Conservation (phyloP, 2,329 filamentous ascomycete species). For the Verruconis gallopava region DNA sequence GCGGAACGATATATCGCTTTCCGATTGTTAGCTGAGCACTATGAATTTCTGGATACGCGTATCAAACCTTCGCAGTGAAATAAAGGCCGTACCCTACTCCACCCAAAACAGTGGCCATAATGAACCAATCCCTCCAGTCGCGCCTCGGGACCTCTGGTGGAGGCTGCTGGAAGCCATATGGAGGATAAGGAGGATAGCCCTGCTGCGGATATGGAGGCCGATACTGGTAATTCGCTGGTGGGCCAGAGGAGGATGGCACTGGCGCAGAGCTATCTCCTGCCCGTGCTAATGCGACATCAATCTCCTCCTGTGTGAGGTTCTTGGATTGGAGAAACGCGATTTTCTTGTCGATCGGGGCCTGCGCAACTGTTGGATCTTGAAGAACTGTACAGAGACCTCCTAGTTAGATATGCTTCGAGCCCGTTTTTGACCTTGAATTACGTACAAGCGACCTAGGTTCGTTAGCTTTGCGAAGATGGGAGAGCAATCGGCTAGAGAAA, state of each 20-base stretch:
- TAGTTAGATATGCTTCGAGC: neutral
- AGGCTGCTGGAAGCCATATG: slow-evolving; percentile 38
- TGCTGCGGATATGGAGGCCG: slow-evolving; percentile 28
- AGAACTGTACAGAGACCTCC: no score
- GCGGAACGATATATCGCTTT: slow-evolving; percentile 77
- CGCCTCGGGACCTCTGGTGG: slow-evolving; percentile 55
- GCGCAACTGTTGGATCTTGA: slow-evolving; percentile 82
- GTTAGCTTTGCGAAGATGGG: slow-evolving; percentile 14
- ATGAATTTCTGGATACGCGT: no score
- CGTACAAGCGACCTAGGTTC: slow-evolving; percentile 39
- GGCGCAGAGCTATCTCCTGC: slow-evolving; percentile 44
- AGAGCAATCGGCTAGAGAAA: neutral
- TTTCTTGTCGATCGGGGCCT: slow-evolving; percentile 82
- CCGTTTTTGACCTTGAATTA: no score
- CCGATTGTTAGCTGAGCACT: no score
- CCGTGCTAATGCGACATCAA: slow-evolving; percentile 70
- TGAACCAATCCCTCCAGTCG: slow-evolving; percentile 99
- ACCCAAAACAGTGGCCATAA: slow-evolving; percentile 92
- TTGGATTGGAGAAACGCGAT: slow-evolving; percentile 91
- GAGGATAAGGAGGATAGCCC: slow-evolving; percentile 35
- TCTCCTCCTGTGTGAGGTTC: slow-evolving; percentile 92
- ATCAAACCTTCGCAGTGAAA: slow-evolving; percentile 62
- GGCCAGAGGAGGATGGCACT: slow-evolving; percentile 33
- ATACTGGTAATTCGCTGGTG: slow-evolving; percentile 32
- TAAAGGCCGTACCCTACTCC: slow-evolving; percentile 85